phyloP scores from a whole-genome alignment of 129 eudicot species.

The Glebionis coronaria region DNA sequence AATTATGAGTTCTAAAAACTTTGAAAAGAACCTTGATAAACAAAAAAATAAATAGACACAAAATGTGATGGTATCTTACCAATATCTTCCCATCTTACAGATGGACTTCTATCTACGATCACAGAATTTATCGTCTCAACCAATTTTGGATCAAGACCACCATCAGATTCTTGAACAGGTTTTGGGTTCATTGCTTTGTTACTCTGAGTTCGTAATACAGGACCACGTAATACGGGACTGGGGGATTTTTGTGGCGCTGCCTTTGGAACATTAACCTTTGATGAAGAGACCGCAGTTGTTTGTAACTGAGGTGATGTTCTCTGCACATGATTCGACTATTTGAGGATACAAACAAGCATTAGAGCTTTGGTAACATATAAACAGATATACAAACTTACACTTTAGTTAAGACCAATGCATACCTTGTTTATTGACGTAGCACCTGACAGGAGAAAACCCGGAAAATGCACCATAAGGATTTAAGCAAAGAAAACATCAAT shows the following conservation, averaged over 20 bases:
- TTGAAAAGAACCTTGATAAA: neutral
- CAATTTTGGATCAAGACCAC: conserved; percentile 68
- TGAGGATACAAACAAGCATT: conserved; percentile 1
- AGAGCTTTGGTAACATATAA: neutral
- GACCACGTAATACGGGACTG: conserved; percentile 32
- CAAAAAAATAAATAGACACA: conserved; percentile 4
- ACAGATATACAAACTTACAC: conserved; percentile 47
- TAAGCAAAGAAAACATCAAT: conserved; percentile 8
- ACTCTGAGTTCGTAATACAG: conserved; percentile 37
- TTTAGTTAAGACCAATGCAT: conserved; percentile 44
- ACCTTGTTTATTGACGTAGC: conserved; percentile 69
- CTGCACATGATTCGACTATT: conserved; percentile 19
- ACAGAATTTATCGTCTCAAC: conserved; percentile 92
- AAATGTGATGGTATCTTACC: conserved; percentile 49
- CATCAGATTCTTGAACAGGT: conserved; percentile 45
- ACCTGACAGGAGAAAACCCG: conserved; percentile 44
- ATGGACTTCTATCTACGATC: conserved; percentile 89
- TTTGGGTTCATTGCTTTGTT: conserved; percentile 42
- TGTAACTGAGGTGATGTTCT: conserved; percentile 36
- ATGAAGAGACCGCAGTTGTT: conserved; percentile 32
- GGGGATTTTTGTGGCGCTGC: conserved; percentile 37
- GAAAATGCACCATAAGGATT: conserved; percentile 24
- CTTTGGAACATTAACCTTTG: conserved; percentile 33
- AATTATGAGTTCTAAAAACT: conserved; percentile 5
- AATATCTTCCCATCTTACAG: conserved; percentile 99